These are phyloP conservation scores for Stagonosporopsis tanaceti DNA, from an alignment of 2,329 filamentous ascomycete genomes.

Conservation along the genomic window DNA sequence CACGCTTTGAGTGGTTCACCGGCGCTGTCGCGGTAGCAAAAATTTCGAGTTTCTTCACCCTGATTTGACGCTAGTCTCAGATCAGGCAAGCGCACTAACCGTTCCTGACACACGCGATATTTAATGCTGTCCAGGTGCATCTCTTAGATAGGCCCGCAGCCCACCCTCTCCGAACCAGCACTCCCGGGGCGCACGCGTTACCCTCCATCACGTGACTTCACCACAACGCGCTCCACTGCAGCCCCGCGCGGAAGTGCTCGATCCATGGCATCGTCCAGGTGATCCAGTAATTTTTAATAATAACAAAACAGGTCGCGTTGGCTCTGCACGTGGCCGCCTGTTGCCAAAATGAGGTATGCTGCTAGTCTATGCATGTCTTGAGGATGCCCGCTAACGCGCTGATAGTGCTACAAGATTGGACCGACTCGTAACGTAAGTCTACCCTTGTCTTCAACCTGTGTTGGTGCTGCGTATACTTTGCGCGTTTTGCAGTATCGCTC, in stretches of 20 bases:
- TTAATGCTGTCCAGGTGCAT: conserved; percentile 34
- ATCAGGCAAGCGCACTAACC: conserved; percentile 28
- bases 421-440: conserved; percentile 50
- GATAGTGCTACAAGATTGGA: conserved; percentile 50
- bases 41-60: conserved; percentile 40
- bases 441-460: conserved; percentile 19
- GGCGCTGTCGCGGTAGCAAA: conserved; percentile 35
- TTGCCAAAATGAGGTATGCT: conserved; percentile 44
- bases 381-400: conserved; percentile 42
- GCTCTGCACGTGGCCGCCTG: conserved; percentile 14
- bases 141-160: conserved; percentile 42
- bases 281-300: conserved; percentile 40
- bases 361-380: conserved; percentile 33
- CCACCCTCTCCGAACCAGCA: conserved; percentile 41
- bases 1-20: conserved; percentile 22
- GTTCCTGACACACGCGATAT: conserved; percentile 30
- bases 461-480: background rate
- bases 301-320: conserved; percentile 18
- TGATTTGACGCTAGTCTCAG: conserved; percentile 34
- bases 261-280: conserved; percentile 36
- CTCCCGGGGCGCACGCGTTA: conserved; percentile 37
- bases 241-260: conserved; percentile 10
- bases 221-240: conserved; percentile 17
- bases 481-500: background rate
- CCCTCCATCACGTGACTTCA: conserved; percentile 35